These are phyloP conservation scores for Dactylellina drechsleri DNA, from an alignment of 2,329 filamentous ascomycete genomes.

Conservation along the genomic window DNA sequence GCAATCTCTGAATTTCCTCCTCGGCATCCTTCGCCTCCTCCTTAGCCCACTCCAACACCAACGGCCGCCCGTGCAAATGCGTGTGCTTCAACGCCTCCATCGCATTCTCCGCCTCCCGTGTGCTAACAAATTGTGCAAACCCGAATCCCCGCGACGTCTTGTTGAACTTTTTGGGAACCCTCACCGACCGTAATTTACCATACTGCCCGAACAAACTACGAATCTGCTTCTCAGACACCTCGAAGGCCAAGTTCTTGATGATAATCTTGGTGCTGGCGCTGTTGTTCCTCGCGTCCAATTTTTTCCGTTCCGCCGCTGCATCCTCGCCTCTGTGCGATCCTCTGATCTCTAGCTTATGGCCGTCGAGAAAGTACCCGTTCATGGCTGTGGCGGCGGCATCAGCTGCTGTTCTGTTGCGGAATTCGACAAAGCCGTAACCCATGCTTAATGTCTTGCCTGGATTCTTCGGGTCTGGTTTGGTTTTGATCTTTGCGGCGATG, in stretches of 20 bases:
- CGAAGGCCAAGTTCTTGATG: constrained; percentile 98
- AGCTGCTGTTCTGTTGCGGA: constrained; percentile 79
- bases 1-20: constrained; percentile 95
- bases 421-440: constrained; percentile 96
- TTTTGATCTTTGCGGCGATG: constrained; percentile 88
- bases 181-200: constrained; percentile 89
- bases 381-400: constrained; percentile 83
- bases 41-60: constrained; percentile 91
- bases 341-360: constrained; percentile 84
- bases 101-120: constrained; percentile 88
- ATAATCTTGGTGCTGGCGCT: constrained; percentile 85
- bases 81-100: constrained; percentile 91
- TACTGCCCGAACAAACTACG: constrained; percentile 73
- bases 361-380: constrained; percentile 87
- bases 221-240: constrained; percentile 92
- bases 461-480: constrained; percentile 90
- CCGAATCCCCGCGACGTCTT: constrained; percentile 89
- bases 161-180: constrained; percentile 95
- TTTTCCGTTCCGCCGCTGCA: constrained; percentile 84
- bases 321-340: constrained; percentile 87
- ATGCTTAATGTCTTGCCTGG: constrained; percentile 89
- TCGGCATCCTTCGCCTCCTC: constrained; percentile 90
- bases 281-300: constrained; percentile 85
- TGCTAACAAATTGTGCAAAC: constrained; percentile 93
- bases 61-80: constrained; percentile 86